These are phyloP conservation scores for Lachancea quebecensis DNA, from an alignment of 805 yeast species.

Conservation along the genomic window DNA sequence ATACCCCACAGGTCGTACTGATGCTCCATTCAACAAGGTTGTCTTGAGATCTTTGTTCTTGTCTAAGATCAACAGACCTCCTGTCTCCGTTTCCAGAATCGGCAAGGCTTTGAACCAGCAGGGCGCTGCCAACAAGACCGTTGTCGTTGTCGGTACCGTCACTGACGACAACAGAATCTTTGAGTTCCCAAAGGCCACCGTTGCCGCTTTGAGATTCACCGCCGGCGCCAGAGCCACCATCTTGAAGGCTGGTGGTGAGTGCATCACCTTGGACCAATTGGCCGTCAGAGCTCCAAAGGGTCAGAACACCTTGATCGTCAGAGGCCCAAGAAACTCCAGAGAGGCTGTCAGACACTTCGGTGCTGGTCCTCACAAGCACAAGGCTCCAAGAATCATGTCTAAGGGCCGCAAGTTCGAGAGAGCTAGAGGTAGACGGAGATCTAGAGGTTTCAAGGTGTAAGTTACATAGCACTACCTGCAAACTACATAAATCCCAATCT, in stretches of 20 bases:
- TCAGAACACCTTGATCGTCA: conserved; percentile 92
- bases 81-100: conserved; percentile 92
- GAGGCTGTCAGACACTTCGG: conserved; percentile 99
- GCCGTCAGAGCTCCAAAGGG: conserved; percentile 99
- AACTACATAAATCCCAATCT: too few relatives aligned
- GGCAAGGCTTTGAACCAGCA: conserved; percentile 73
- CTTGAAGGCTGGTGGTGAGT: conserved; percentile 98
- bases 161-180: conserved; percentile 95
- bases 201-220: conserved; percentile 99
- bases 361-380: conserved; percentile 98
- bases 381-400: conserved; percentile 97
- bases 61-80: conserved; percentile 99
- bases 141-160: conserved; percentile 98
- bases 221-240: conserved; percentile 98
- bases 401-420: conserved; percentile 99
- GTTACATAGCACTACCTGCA: conserved; percentile 10
- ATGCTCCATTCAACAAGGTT: conserved; percentile 97
- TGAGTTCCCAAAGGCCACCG: conserved; percentile 92
- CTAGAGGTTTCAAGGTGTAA: conserved; percentile 99
- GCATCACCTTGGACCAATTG: conserved; percentile 97
- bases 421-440: conserved; percentile 99
- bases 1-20: conserved; percentile 77
- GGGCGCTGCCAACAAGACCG: conserved; percentile 84
- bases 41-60: conserved; percentile 90
- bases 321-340: conserved; percentile 99